Evolutionary conservation across 2,329 filamentous ascomycete species (phyloP), one percentile per base, ranked within the genome.

Genomic region (Penicillium psychrosexuale): DNA sequence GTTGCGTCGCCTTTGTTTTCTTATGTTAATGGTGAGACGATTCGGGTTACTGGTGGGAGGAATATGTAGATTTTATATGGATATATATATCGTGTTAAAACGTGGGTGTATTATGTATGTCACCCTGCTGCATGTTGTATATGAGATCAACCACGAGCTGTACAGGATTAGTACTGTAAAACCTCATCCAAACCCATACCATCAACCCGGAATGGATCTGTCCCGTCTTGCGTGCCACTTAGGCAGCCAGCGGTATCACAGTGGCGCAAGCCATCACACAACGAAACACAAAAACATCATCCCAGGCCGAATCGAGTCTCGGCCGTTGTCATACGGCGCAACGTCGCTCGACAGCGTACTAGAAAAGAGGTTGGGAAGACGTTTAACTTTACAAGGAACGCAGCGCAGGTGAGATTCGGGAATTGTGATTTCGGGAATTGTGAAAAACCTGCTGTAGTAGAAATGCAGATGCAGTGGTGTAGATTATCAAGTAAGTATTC

Each of bases 11-110:
- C 91, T 28, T 72, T 92, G 67, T 91, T 94, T 66, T 86, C 86
- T 38, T 96, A 96, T 76, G 90, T 96, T 4, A 87, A 83, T 59
- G 91, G 91, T 0, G 90, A 96, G 81, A 93, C 90, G 0, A 88
- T 96, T 63, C 89, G 86, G 77, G 90, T 94, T 49, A 94, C 90
- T 5, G 91, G 90, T 13, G 90, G 91, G 2, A 78, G 83, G 61
- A 82, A 82, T 66, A 85, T 84, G 71, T 85, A 80, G 70, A 47
- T 51, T 31, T 8, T 33, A 8, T 1, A 31, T 8, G 11, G 19
- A 38, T 38, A 12, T 22, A 27, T 27, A 40, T 36, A 8, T 22
- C 17, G 9, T 31, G 12, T 22, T 19, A 2, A 15, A 17, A 22
- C 2, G 2, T 6, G n/a, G 7, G 33, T 22, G 12, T 44, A 9